phyloP scores from a whole-genome alignment of 305 asterid species.

The Rubia tinctorum region DNA sequence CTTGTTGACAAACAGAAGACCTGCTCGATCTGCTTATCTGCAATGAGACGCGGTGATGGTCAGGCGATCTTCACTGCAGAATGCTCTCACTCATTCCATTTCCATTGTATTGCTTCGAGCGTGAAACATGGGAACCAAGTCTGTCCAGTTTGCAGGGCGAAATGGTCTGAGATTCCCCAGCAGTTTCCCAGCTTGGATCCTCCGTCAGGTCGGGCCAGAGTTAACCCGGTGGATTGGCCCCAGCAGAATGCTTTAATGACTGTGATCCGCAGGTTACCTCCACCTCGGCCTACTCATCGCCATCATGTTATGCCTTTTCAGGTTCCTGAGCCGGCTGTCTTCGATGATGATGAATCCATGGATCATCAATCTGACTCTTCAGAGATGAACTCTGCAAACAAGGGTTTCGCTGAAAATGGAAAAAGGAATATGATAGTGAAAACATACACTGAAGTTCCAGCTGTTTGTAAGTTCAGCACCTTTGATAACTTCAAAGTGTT shows the following conservation, averaged over 20 bases:
- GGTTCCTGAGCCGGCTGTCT: slow-evolving; percentile 69
- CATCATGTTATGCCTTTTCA: slow-evolving; percentile 36
- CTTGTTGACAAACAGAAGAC: slow-evolving; percentile 44
- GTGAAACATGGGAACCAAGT: slow-evolving; percentile 82
- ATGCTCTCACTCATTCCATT: slow-evolving; percentile 88
- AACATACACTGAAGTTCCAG: slow-evolving; percentile 66
- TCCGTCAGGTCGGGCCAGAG: slow-evolving; percentile 39
- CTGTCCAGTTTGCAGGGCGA: slow-evolving; percentile 88
- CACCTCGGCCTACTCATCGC: slow-evolving; percentile 53
- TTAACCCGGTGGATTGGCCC: slow-evolving; percentile 50
- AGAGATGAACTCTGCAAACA: slow-evolving; percentile 27
- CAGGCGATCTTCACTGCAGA: slow-evolving; percentile 91
- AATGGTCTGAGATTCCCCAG: slow-evolving; percentile 77
- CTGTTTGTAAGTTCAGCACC: slow-evolving; percentile 38
- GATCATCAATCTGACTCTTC: slow-evolving; percentile 35
- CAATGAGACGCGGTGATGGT: slow-evolving; percentile 80
- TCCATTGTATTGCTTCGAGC: slow-evolving; percentile 80
- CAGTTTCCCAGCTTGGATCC: slow-evolving; percentile 52
- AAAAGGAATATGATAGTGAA: slow-evolving; percentile 42
- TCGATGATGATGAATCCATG: slow-evolving; percentile 74
- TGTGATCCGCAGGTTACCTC: slow-evolving; percentile 53
- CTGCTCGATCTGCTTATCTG: slow-evolving; percentile 75
- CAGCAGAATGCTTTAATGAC: slow-evolving; percentile 54
- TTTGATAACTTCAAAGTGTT: slow-evolving; percentile 49
- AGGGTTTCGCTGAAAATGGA: slow-evolving; percentile 19